Evolutionary conservation across 2,329 filamentous ascomycete species (phyloP), one percentile per base, ranked within the genome.

Genomic region (Penicillium digitatum): DNA sequence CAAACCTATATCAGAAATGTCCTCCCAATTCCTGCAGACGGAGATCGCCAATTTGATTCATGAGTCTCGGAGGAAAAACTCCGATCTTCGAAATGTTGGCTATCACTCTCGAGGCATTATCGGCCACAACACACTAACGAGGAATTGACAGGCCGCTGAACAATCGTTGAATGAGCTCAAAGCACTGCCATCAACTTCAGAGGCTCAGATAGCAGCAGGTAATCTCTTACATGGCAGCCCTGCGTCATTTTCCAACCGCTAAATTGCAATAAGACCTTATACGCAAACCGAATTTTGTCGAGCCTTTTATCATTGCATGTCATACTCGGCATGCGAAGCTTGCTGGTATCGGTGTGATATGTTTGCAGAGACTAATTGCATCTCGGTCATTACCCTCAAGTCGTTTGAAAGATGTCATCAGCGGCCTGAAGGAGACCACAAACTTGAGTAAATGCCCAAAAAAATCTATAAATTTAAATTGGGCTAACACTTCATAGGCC

Each of bases 1-100:
- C 57, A 51, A 52, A 51, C 49, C 35, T 34, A 38, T 58, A 55
- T 63, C 68, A 66, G 72, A 73, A 86, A 96, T 96, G 91, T 95
- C 91, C 74, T 87, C 90, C 67, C 90, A 95, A 82, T 86, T 96
- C 69, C 82, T 96, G 68, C 86, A 87, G 69, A 87, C 89, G 55
- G 92, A 96, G 82, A 84, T 96, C 72, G 84, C 87, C 69, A 95
- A 90, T 77, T 84, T 96, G 72, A 87, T 96, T 67, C 90, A 95
- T 74, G 94, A 99, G 79, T 94, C 92, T 71, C 97, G 95, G 76
- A 85, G 93, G 68, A 97, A 95, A 76, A 88, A 96, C 74, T 85
- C 88, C 64, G 94, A 97, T 67, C 81, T 99, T 50, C 86, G 89
- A 78, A 89, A 88, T 81, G 81, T 73, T 54, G 20, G 63, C 65